Evolutionary conservation across 1,284 basidiomycete genomes (phyloP), one percentile per base, ranked within the genome.

Genomic region (Leccinum proximum): DNA sequence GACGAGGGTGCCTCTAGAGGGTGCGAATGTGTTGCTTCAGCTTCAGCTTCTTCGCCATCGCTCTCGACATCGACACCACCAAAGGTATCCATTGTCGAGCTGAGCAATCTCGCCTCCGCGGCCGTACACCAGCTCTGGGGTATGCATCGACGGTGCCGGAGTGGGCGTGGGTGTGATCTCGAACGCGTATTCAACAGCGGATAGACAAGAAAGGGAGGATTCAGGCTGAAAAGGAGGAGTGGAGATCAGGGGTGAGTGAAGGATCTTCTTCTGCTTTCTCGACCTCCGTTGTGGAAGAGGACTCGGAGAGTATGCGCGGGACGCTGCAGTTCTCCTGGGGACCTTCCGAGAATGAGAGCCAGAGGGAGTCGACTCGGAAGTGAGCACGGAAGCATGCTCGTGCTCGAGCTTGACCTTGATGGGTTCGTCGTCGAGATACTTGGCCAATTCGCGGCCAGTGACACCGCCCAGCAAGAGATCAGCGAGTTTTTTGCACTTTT

Each of bases 401-500:
- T 67, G 59, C 11, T 66, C 60, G 4, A 18, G n/a, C 26, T 61
- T 30, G 11, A 50, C 48, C 10, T 64, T 59, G 1, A 8, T 58
- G 35, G 54, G 60, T 16, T 26, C 64, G 1, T 70, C 67, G 1
- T 48, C 65, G 0, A 71, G 62, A 53, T 66, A 69, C 59, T 65
- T 67, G 57, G 67, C 62, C 18, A 82, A 70, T 58, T 77, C 78
- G 57, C 73, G 71, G 48, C 78, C 79, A 30, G 75, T 71, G 64
- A 79, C 72, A 11, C 82, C 83, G 48, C 75, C 72, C 67, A 80
- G 74, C 58, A 84, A 64, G 14, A 84, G 71, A 26, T 77, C 72
- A 4, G 84, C 82, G 7, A 83, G 74, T 59, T 73, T 76, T 62
- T 78, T 76, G 68, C 81, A 84, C 61, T 80, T 77, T 57, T 72